These are phyloP conservation scores for Fomitopsis palustris DNA, from an alignment of 1,284 basidiomycete genomes.

Conservation along the genomic window DNA sequence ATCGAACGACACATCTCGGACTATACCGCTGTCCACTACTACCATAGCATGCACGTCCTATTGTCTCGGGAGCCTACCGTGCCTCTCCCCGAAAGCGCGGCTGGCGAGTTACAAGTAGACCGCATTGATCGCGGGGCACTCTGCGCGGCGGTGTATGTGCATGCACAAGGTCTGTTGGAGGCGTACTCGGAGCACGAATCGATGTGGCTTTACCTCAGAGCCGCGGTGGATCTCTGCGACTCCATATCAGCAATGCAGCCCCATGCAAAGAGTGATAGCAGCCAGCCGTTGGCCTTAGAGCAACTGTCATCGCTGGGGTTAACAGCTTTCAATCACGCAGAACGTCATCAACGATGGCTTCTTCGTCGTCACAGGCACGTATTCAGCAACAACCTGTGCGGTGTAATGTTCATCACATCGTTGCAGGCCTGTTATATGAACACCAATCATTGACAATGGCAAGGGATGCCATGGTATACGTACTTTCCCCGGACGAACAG, in stretches of 20 bases:
- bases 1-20: constrained; percentile 60
- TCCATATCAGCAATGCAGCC: not conserved
- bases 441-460: no score
- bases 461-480: no score
- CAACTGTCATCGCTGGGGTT: not conserved
- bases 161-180: constrained; percentile 44
- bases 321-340: not conserved
- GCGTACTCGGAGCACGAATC: constrained; percentile 53
- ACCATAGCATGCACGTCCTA: constrained; percentile 25
- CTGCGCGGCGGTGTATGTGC: constrained; percentile 15
- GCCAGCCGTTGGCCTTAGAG: not conserved
- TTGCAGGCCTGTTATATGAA: no score
- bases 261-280: no score
- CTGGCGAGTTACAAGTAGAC: not conserved
- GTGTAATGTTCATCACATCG: no score
- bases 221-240: constrained; percentile 11
- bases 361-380: no score
- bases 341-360: not conserved
- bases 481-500: no score
- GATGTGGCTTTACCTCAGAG: constrained; percentile 57
- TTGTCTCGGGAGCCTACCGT: not conserved
- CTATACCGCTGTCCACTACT: constrained; percentile 56
- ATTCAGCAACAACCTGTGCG: no score
- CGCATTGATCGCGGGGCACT: not conserved
- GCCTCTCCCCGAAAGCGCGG: not conserved